Percentiles rank a stretch among this genome's conserved stretches.
phyloP scores from a whole-genome alignment of 305 asterid genomes.

The Solanum hybrid region DNA sequence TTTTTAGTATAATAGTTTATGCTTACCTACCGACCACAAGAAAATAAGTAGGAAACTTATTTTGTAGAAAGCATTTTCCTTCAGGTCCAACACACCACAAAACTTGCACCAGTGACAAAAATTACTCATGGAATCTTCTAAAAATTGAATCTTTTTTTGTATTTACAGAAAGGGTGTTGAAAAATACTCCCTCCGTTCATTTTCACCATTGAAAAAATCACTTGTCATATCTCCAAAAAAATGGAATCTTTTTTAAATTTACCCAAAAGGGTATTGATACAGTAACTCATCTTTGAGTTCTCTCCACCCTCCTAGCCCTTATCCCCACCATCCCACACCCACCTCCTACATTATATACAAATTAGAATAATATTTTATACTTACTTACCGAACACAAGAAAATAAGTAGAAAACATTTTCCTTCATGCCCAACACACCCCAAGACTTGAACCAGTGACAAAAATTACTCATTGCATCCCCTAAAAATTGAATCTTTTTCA shows the following conservation, averaged over 20 bases:
- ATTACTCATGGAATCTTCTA: not conserved
- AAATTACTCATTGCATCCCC: not conserved
- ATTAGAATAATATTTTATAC: not conserved
- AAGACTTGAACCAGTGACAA: not conserved
- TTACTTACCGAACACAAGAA: not conserved
- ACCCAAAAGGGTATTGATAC: not conserved
- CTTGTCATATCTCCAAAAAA: not conserved
- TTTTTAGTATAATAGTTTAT: too few species aligned
- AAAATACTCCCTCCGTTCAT: not conserved
- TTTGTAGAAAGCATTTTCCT: not conserved
- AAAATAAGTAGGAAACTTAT: not conserved
- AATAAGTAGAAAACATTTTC: not conserved
- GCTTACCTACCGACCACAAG: not conserved
- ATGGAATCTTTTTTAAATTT: not conserved
- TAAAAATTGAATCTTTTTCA: not conserved
- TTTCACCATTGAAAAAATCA: not conserved
- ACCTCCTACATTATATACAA: not conserved
- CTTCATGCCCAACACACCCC: not conserved
- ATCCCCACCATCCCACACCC: too few species aligned
- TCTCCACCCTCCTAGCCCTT: not conserved
- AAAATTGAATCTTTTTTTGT: not conserved
- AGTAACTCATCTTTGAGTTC: not conserved
- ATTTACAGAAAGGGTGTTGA: not conserved
- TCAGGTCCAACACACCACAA: not conserved
- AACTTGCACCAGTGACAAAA: not conserved